Percentiles rank a stretch among this genome's conserved stretches.
Evolutionary conservation across 1,284 basidiomycete species (phyloP).

Genomic region (Ganoderma sinense): DNA sequence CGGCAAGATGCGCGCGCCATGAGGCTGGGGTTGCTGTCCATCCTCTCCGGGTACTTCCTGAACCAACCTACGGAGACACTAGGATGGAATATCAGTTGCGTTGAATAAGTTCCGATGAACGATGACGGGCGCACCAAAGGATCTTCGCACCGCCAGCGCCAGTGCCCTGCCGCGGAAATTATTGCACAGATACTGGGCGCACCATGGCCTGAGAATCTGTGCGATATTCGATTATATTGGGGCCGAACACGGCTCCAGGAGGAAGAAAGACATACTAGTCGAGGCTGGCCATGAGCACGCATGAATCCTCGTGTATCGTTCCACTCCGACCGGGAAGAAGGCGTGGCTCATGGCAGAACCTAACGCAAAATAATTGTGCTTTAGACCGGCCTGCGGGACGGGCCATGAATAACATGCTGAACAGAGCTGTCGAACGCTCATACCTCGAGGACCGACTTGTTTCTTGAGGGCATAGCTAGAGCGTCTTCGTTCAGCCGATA

Average conservation of each 20-base stretch:
- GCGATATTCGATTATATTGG: background rate
- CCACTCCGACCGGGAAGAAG: background rate
- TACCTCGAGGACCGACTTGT: background rate
- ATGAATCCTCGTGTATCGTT: background rate
- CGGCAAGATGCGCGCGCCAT: constrained; percentile 20
- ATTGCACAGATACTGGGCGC: constrained; percentile 15
- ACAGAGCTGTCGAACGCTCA: constrained; percentile 4
- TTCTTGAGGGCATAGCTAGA: background rate
- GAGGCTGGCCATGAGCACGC: background rate
- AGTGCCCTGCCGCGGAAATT: constrained; percentile 15
- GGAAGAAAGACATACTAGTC: constrained; percentile 17
- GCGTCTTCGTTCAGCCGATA: background rate
- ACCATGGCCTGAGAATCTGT: constrained; percentile 11
- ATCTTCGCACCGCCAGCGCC: constrained; percentile 28
- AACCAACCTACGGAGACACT: constrained; percentile 2
- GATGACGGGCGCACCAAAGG: constrained; percentile 19
- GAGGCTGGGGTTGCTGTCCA: constrained; percentile 15
- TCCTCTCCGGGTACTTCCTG: constrained; percentile 7
- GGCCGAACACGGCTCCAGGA: constrained; percentile 11
- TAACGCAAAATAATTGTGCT: constrained; percentile 7
- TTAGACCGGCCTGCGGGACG: constrained; percentile 8
- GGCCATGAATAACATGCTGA: constrained; percentile 5
- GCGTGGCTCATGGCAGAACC: constrained; percentile 9
- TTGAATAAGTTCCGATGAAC: constrained; percentile 16
- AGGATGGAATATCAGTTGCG: constrained; percentile 17